Evolutionary conservation across 2,329 filamentous ascomycete species (phyloP), one percentile per base, ranked within the genome.

Genomic region (Sporothrix globosa): DNA sequence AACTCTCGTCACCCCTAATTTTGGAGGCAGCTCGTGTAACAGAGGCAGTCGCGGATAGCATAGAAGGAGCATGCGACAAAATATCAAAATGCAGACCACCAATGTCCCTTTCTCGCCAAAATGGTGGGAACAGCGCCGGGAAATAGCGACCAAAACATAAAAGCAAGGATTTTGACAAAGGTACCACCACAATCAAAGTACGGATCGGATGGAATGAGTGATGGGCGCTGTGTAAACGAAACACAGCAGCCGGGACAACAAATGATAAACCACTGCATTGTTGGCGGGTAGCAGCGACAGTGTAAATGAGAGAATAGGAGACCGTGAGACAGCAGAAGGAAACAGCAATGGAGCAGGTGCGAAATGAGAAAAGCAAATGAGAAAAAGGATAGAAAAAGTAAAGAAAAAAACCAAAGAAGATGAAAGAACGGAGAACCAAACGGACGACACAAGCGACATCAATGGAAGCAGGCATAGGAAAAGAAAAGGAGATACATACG

Each of bases 261-360:
- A 68, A 50, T 24, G 58, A 56, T 21, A 34, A 9, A 9, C 4
- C 39, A 21, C 14, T 39, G 34, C 34, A 48, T 44, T 24, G 21
- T 39, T 58, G 52, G 67, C 41, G n/a, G 54, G 46, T 27, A 58
- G 54, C 24, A 46, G 19, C 10, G 44, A 50, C 5, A 10, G 41
- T 54, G 39, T n/a, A 46, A 68, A 68, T 19, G 52, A 54, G 39
- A 69, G 44, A 52, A 56, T 46, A 14, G 53, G 24, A 46, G 41
- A 39, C 34, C n/a, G 21, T 39, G 30, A 52, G 27, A 46, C n/a
- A 2, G 19, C n/a, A 34, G 0, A 52, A 41, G 30, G 17, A 60
- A 27, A 39, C 41, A 21, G n/a, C 24, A 4, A n/a, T 9, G 24
- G 21, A 63, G 21, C 9, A 24, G 3, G 34, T 44, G 41, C 9